A percentile compares a stretch with the other conserved stretches of the same genome.
Conservation (phyloP, 345 rosid genomes). For the Nephelium lappaceum region DNA sequence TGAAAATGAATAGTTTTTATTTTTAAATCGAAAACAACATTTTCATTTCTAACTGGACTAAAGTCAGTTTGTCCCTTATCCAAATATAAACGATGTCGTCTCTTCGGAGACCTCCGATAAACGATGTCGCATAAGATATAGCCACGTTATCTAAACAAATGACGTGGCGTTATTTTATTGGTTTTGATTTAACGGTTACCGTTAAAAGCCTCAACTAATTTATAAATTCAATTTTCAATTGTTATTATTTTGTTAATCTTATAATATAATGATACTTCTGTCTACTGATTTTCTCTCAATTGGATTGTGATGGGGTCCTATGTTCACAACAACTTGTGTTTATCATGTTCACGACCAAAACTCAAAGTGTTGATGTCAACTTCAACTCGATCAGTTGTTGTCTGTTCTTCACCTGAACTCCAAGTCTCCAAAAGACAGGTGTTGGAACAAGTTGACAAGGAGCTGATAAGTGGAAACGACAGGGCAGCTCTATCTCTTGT, state of each 20-base stretch:
- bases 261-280: not conserved
- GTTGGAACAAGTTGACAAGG: constrained; percentile 64
- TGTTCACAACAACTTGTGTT: constrained; percentile 25
- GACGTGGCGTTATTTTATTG: constrained; percentile 6
- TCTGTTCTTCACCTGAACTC: constrained; percentile 53
- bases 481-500: constrained; percentile 72
- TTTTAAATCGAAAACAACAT: too few species aligned
- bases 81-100: not conserved
- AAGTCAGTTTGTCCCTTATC: too few species aligned
- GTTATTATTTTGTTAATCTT: not conserved
- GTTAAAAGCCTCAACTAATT: constrained; percentile 3
- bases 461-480: constrained; percentile 76
- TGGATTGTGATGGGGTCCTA: constrained; percentile 46
- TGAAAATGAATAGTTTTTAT: too few species aligned
- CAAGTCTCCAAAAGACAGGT: constrained; percentile 44
- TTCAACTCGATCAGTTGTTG: constrained; percentile 15
- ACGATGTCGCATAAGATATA: not conserved
- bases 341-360: constrained; percentile 26
- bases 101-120: too few species aligned
- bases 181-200: not conserved
- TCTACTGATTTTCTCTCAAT: not conserved
- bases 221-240: not conserved
- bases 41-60: too few species aligned
- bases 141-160: not conserved
- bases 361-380: constrained; percentile 13